Percentiles rank a stretch among this genome's conserved stretches.
Evolutionary conservation across 192 early-diverging fungal genomes (phyloP).

Genomic region (Coemansia sp.): DNA sequence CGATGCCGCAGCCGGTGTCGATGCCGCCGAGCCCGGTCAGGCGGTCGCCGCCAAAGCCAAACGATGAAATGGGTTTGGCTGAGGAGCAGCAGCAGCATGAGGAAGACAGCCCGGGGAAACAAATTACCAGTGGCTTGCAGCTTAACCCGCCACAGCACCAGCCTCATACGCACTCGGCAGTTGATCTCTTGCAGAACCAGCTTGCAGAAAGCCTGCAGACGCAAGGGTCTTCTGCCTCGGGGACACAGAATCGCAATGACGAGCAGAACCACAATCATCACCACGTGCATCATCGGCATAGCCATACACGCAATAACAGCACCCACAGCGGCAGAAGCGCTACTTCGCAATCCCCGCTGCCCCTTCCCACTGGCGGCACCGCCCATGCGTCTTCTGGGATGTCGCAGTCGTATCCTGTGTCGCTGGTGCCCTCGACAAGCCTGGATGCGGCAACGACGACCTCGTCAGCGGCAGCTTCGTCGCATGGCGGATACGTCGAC

Average conservation of each 20-base stretch:
- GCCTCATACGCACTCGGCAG: slow-evolving; percentile 1
- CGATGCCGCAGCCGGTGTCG: slow-evolving; percentile 2
- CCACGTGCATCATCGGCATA: not conserved
- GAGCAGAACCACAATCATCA: not conserved
- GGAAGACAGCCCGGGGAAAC: not conserved
- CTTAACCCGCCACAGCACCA: not conserved
- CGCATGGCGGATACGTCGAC: slow-evolving; percentile 5
- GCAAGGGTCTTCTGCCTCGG: not conserved
- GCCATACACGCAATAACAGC: not conserved
- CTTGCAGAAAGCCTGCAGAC: slow-evolving; percentile 10
- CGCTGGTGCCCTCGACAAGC: not conserved
- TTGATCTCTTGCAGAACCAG: slow-evolving; percentile 19
- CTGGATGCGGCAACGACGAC: not conserved
- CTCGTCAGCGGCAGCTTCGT: not conserved
- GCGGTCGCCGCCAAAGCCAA: not conserved
- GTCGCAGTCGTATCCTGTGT: not conserved
- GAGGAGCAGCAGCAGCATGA: not conserved
- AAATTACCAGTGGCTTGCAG: not conserved
- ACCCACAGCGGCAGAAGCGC: not conserved
- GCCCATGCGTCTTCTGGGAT: not conserved
- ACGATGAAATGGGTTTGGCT: not conserved
- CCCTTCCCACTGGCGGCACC: slow-evolving; percentile 28
- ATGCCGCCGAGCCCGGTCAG: slow-evolving; percentile 5
- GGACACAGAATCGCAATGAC: not conserved
- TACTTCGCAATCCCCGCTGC: not conserved